Conservation (phyloP, 2,329 filamentous ascomycete species). For the Bipolaris zeicola region DNA sequence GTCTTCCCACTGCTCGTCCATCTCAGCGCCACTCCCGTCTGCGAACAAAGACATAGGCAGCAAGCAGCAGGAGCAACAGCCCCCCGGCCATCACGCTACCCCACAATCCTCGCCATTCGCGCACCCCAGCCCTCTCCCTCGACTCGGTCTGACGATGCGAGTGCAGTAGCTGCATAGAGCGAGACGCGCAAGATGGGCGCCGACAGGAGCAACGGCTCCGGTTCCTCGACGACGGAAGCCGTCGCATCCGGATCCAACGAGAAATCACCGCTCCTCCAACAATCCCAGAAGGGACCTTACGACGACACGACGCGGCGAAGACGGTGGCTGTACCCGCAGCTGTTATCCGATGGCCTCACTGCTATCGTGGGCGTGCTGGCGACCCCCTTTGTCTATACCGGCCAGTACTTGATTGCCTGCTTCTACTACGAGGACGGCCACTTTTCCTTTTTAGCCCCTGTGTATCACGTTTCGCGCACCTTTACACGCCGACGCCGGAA, state of each 20-base stretch:
- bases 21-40: background rate
- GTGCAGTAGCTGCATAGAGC: conserved; percentile 35
- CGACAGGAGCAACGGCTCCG: conserved; percentile 23
- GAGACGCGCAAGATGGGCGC: conserved; percentile 42
- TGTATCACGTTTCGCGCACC: conserved; percentile 66
- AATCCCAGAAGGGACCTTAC: conserved; percentile 32
- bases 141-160: conserved; percentile 43
- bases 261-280: conserved; percentile 68
- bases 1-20: background rate
- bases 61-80: conserved; percentile 2
- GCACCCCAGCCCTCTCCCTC: conserved; percentile 30
- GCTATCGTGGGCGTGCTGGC: conserved; percentile 79
- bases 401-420: conserved; percentile 79
- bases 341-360: conserved; percentile 73
- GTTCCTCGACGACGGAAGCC: conserved; percentile 34
- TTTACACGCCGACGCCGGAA: conserved; percentile 49
- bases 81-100: conserved; percentile 12
- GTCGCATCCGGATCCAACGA: conserved; percentile 60
- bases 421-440: conserved; percentile 82
- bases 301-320: conserved; percentile 45
- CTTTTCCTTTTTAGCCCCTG: conserved; percentile 77
- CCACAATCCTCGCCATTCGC: conserved; percentile 49
- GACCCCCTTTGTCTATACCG: conserved; percentile 77
- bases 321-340: conserved; percentile 65
- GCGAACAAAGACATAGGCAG: background rate